phyloP scores from a whole-genome alignment of 2,329 filamentous ascomycete species.

The Trichoderma harzianum region DNA sequence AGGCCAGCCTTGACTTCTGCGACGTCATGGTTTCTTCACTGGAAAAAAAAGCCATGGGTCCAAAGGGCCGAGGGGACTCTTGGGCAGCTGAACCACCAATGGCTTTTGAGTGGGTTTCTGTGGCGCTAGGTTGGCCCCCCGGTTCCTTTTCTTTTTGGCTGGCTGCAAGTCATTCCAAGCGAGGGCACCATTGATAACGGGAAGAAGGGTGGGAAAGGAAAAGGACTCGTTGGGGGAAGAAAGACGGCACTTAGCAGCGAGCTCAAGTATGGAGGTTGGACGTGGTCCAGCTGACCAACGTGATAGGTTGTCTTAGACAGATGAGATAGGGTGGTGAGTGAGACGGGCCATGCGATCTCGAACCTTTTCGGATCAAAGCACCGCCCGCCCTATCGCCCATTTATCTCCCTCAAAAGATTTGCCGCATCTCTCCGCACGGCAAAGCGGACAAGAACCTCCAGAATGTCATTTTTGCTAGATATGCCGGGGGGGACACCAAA shows the following conservation, averaged over 20 bases:
- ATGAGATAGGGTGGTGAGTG: not conserved
- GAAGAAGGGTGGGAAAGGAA: not conserved
- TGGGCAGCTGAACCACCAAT: not conserved
- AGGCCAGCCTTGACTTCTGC: not conserved
- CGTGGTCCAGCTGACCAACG: not conserved
- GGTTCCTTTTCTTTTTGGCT: not conserved
- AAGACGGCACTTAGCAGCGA: not conserved
- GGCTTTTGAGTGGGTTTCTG: not conserved
- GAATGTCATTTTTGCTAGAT: not conserved
- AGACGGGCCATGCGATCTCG: not conserved
- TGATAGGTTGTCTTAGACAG: slow-evolving; percentile 1
- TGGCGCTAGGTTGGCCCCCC: not conserved
- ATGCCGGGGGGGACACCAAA: not conserved
- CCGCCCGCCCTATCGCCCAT: not conserved
- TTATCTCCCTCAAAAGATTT: not conserved
- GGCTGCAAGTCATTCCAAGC: slow-evolving; percentile 3
- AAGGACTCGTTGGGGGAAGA: not conserved
- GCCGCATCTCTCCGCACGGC: not conserved
- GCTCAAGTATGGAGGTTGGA: not conserved
- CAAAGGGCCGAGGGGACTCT: not conserved
- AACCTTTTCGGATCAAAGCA: not conserved
- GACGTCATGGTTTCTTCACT: slow-evolving; percentile 16
- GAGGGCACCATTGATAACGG: not conserved
- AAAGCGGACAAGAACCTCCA: not conserved
- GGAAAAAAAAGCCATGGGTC: not conserved